Conservation (phyloP, 1,284 basidiomycete species). For the Rhizopogon parksii region DNA sequence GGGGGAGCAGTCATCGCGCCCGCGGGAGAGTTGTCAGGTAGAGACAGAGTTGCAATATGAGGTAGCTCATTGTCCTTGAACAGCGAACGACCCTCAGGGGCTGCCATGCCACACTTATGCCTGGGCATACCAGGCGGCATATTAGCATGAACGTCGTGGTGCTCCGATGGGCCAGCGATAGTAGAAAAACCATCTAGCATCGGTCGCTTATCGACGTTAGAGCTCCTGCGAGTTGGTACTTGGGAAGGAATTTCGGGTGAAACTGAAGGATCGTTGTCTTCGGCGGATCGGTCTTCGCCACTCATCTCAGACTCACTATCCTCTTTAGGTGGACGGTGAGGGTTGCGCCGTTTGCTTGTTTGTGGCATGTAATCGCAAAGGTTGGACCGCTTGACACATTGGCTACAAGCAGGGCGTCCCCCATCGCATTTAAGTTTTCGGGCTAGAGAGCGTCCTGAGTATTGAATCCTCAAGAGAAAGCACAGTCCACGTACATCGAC, state of each 20-base stretch:
- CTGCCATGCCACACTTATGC: conserved; percentile 22
- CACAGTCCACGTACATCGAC: conserved; percentile 56
- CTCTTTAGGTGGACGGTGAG: conserved; percentile 48
- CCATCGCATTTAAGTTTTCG: conserved; percentile 81
- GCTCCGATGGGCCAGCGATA: conserved; percentile 30
- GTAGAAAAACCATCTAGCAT: conserved; percentile 25
- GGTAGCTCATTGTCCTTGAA: conserved; percentile 61
- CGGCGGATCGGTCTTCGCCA: conserved; percentile 50
- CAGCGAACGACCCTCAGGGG: conserved; percentile 32
- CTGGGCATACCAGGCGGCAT: conserved; percentile 21
- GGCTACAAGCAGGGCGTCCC: conserved; percentile 68
- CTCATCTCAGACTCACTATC: conserved; percentile 62
- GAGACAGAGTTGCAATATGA: conserved; percentile 59
- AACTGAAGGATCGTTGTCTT: conserved; percentile 54
- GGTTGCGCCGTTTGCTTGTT: conserved; percentile 58
- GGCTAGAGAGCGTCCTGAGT: conserved; percentile 37
- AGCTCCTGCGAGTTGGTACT: conserved; percentile 51
- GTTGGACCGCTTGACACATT: conserved; percentile 69
- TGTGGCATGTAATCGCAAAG: conserved; percentile 74
- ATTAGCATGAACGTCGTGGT: conserved; percentile 24
- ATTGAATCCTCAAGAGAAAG: conserved; percentile 15
- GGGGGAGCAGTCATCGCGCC: conserved; percentile 53
- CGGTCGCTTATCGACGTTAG: conserved; percentile 44
- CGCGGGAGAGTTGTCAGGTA: conserved; percentile 46
- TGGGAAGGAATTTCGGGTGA: conserved; percentile 57